Percentiles rank a stretch among this genome's conserved stretches.
Evolutionary conservation across 2,329 filamentous ascomycete species (phyloP).

Genomic region (Colletotrichum siamense): DNA sequence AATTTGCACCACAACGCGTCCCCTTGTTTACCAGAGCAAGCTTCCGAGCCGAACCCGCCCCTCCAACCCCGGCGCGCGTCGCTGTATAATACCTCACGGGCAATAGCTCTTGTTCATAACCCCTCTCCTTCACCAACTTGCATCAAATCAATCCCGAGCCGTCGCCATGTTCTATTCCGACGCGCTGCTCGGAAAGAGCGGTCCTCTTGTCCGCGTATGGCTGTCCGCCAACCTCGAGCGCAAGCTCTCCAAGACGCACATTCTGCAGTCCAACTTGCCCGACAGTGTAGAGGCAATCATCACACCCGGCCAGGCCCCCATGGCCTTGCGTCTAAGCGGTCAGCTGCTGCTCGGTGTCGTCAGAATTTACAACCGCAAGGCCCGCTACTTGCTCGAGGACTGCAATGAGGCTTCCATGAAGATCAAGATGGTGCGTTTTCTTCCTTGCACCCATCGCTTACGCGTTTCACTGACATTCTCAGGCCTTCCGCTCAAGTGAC

Average conservation of each 20-base stretch:
- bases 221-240: constrained; percentile 97
- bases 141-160: constrained; percentile 1
- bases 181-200: constrained; percentile 93
- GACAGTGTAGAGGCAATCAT: constrained; percentile 97
- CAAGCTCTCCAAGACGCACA: constrained; percentile 97
- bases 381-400: constrained; percentile 93
- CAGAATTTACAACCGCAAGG: constrained; percentile 96
- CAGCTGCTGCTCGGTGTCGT: constrained; percentile 95
- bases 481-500: constrained; percentile 93
- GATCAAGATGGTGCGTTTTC: constrained; percentile 86
- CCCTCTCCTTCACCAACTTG: background rate
- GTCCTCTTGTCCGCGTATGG: constrained; percentile 97
- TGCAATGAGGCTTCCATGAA: constrained; percentile 98
- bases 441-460: background rate
- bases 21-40: constrained; percentile 27
- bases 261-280: constrained; percentile 91
- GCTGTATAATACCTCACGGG: constrained; percentile 9
- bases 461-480: constrained; percentile 35
- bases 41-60: constrained; percentile 2
- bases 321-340: constrained; percentile 91
- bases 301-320: constrained; percentile 88
- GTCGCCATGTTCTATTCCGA: constrained; percentile 94
- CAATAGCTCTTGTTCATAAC: constrained; percentile 8
- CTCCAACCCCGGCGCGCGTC: constrained; percentile 19
- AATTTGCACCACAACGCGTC: constrained; percentile 26